Percentiles rank a stretch among this genome's conserved stretches.
phyloP scores from a whole-genome alignment of 306 rosid species.

The Benincasa hispida region DNA sequence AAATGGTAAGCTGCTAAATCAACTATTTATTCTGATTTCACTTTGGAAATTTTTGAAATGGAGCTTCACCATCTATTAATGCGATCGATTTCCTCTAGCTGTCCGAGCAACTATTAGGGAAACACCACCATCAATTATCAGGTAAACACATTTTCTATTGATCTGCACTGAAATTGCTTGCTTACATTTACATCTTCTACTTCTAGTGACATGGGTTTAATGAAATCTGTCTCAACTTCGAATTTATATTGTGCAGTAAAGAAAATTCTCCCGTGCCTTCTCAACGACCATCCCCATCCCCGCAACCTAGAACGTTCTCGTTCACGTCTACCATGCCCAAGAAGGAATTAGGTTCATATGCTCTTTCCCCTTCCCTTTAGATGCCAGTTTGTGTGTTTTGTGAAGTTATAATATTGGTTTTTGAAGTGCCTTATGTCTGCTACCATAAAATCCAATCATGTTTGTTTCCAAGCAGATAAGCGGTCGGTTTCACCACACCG shows the following conservation, averaged over 20 bases:
- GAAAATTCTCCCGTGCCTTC: conserved; percentile 64
- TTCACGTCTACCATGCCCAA: conserved; percentile 68
- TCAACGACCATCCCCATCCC: conserved; percentile 33
- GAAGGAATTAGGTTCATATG: conserved; percentile 50
- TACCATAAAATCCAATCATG: neutral
- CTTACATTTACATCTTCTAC: neutral
- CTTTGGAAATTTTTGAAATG: conserved; percentile 9
- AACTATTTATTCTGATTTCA: neutral
- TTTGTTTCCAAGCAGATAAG: conserved; percentile 39
- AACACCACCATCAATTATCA: conserved; percentile 49
- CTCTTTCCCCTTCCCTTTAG: neutral
- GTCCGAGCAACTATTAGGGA: conserved; percentile 85
- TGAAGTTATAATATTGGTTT: neutral
- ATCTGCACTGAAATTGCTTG: neutral
- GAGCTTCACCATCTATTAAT: conserved; percentile 12
- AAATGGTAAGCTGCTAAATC: conserved; percentile 40
- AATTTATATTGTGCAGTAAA: conserved; percentile 35
- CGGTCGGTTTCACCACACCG: conserved; percentile 81
- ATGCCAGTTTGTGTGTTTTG: neutral
- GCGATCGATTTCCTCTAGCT: conserved; percentile 33
- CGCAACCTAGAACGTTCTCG: conserved; percentile 48
- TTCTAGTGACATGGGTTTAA: neutral
- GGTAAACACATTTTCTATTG: conserved; percentile 28
- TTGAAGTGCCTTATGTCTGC: neutral
- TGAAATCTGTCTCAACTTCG: neutral